Base-by-base conservation (phyloP, 176 grass and related monocot species). In the Rhynchospora tenuis region DNA sequence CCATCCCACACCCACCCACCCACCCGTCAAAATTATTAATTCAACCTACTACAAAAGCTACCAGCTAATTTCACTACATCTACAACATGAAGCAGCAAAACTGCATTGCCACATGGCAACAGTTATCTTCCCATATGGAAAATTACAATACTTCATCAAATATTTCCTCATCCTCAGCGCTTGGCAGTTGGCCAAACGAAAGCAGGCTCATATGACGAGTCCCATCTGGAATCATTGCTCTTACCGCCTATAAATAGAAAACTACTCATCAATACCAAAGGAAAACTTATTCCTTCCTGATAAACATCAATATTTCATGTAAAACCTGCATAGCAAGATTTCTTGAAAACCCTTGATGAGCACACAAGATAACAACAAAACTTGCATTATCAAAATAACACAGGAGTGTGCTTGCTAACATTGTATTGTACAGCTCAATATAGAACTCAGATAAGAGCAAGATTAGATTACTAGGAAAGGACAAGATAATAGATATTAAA, bases 211-310 rank as follows among this genome's bases (percentile, higher is more conserved):
- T 93, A 88, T 92, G 93, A 27, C 89, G 92, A 26, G 86, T 88
- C 84, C 86, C 93, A 59, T 99, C 96, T 79, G 93, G 85, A 88
- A 95, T 95, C 86, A 93, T 88, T 22, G 86, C 86, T 64, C 91
- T 90, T 62, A 99, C 93, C 0, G 57, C 85, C 96, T 99, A 71
- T 45, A 89, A 0, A 59, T 59, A 29, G 38, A 69, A 80, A 71
- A 19, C 45, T 47, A 46, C 20, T 31, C 38, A 22, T 12, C 6
- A 71, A 16, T 71, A 71, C 54, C 55, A 77, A 77, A 55, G 6
- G 24, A 3, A 19, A 31, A 55, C 14, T 77, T 55, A 9, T 26
- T 26, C 23, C 16, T 77, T 77, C 14, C 13, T 31, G 50, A 56
- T 50, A 77, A 31, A 56, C 7, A 48, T 77, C 23, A 64, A 64